phyloP scores from a whole-genome alignment of 2,329 filamentous ascomycete species.

The Lojkania enalia region DNA sequence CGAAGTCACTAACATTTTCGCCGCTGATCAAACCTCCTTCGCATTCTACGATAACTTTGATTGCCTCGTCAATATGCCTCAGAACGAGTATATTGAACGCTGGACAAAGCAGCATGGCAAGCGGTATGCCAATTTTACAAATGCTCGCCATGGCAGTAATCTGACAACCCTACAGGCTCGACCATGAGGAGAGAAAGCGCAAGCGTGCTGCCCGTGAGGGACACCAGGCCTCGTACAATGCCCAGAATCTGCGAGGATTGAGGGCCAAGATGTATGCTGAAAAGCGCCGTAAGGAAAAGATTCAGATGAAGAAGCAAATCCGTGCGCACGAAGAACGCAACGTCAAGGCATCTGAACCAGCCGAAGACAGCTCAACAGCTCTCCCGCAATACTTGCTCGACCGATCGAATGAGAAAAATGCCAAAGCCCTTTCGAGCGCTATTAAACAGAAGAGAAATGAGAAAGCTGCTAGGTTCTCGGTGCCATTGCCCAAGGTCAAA shows the following conservation, averaged over 20 bases:
- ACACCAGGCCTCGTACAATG: slow-evolving; percentile 85
- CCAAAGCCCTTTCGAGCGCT: slow-evolving; percentile 76
- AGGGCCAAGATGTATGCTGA: slow-evolving; percentile 92
- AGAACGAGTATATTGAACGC: slow-evolving; percentile 79
- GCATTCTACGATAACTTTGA: slow-evolving; percentile 11
- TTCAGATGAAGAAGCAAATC: slow-evolving; percentile 58
- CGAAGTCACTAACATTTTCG: slow-evolving; percentile 5
- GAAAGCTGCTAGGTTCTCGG: slow-evolving; percentile 90
- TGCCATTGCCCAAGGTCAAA: slow-evolving; percentile 90
- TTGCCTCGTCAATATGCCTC: slow-evolving; percentile 60
- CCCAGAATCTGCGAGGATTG: slow-evolving; percentile 89
- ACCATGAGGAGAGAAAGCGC: slow-evolving; percentile 85
- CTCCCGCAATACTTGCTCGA: slow-evolving; percentile 94
- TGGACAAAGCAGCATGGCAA: slow-evolving; percentile 65
- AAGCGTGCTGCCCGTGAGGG: slow-evolving; percentile 87
- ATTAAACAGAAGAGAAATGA: slow-evolving; percentile 92
- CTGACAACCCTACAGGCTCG: slow-evolving; percentile 55
- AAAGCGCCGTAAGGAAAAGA: slow-evolving; percentile 91
- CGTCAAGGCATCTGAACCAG: slow-evolving; percentile 79
- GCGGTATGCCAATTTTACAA: slow-evolving; percentile 11
- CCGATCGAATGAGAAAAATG: slow-evolving; percentile 68
- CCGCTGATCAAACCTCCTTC: slow-evolving; percentile 11
- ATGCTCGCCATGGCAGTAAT: neutral
- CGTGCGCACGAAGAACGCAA: slow-evolving; percentile 95
- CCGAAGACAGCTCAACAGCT: slow-evolving; percentile 78